Conservation (phyloP, 768 basidiomycete genomes). For the Kwoniella dejecticola region DNA sequence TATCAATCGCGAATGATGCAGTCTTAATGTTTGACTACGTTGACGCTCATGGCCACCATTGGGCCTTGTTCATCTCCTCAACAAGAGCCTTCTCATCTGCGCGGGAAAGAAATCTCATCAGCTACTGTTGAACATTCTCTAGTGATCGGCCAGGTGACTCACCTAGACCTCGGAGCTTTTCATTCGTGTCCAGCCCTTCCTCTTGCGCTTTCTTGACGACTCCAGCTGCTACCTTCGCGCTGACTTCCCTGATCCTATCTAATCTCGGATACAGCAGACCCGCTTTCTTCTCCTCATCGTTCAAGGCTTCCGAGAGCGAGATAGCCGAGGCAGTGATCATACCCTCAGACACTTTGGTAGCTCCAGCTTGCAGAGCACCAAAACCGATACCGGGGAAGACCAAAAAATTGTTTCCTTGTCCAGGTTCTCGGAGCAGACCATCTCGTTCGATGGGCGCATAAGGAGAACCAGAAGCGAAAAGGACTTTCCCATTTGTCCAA, state of each 20-base stretch:
- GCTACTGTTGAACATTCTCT: neutral
- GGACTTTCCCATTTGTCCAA: constrained; percentile 64
- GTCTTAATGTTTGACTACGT: no score
- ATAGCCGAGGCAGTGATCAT: constrained; percentile 89
- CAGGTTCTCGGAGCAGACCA: constrained; percentile 67
- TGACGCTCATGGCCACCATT: constrained; percentile 22
- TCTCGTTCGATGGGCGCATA: constrained; percentile 68
- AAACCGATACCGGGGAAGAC: constrained; percentile 67
- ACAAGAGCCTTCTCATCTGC: constrained; percentile 21
- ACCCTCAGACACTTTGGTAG: constrained; percentile 70
- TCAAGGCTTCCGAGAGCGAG: constrained; percentile 75
- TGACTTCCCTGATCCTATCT: constrained; percentile 83
- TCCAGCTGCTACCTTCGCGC: constrained; percentile 68
- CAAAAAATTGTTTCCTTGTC: constrained; percentile 95
- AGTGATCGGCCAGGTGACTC: constrained; percentile 19
- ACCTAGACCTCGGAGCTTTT: constrained; percentile 29
- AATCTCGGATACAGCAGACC: constrained; percentile 82
- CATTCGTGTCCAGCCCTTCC: constrained; percentile 57
- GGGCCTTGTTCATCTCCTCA: constrained; percentile 24
- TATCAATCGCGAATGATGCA: neutral
- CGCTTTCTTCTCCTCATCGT: constrained; percentile 65
- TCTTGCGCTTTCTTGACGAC: constrained; percentile 81
- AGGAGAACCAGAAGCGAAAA: constrained; percentile 86
- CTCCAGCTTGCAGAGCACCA: constrained; percentile 62
- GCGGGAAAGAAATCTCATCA: neutral